Evolutionary conservation across 306 rosid species (phyloP).

Genomic region (Castanea crenata): DNA sequence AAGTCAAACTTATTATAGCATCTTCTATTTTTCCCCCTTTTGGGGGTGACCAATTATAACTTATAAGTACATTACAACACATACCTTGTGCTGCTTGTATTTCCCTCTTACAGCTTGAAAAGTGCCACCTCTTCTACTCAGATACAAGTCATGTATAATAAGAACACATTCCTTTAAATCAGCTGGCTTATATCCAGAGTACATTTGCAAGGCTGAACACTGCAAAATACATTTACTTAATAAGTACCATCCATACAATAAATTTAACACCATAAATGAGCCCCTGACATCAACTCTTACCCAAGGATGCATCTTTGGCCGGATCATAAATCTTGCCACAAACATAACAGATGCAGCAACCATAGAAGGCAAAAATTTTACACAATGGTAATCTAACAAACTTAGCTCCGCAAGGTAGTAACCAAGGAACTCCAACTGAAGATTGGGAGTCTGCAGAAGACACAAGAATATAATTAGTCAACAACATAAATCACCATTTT

Average conservation of each 20-base stretch:
- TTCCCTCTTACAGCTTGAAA: conserved; percentile 68
- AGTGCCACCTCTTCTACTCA: conserved; percentile 64
- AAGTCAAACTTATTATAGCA: not conserved
- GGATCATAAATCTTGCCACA: conserved; percentile 64
- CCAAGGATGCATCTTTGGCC: conserved; percentile 71
- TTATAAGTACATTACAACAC: no score
- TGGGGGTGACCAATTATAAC: not conserved
- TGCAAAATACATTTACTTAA: conserved; percentile 23
- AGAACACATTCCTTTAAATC: conserved; percentile 64
- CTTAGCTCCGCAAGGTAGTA: conserved; percentile 88
- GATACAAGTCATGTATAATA: conserved; percentile 67
- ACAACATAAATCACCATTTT: not conserved
- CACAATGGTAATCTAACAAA: conserved; percentile 68
- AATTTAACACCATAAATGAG: not conserved
- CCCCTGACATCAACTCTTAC: conserved; percentile 31
- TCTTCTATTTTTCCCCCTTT: not conserved
- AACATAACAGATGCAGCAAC: conserved; percentile 78
- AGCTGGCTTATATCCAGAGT: conserved; percentile 56
- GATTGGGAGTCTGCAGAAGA: conserved; percentile 43
- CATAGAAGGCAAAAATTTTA: conserved; percentile 79
- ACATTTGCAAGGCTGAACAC: conserved; percentile 43
- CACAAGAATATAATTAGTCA: conserved; percentile 16
- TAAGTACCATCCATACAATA: not conserved
- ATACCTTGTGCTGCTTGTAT: conserved; percentile 86
- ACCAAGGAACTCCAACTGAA: conserved; percentile 74